phyloP scores from a whole-genome alignment of 805 yeast species.

The Schwanniomyces pseudopolymorphus region DNA sequence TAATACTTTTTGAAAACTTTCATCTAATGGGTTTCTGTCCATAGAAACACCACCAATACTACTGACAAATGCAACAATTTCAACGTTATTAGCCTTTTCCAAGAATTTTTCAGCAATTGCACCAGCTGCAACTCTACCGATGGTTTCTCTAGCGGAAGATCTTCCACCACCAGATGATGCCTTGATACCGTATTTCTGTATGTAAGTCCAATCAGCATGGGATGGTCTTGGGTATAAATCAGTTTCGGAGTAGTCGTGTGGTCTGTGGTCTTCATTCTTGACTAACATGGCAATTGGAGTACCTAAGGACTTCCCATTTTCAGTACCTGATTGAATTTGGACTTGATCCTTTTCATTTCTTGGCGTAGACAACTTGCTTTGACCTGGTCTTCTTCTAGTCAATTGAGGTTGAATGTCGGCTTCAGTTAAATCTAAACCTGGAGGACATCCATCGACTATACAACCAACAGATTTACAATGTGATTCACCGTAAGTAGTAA shows the following conservation, averaged over 20 bases:
- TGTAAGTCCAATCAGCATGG: conserved; percentile 95
- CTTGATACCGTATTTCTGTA: conserved; percentile 86
- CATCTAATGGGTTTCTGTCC: conserved; percentile 67
- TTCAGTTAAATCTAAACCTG: conserved; percentile 83
- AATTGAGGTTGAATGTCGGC: conserved; percentile 93
- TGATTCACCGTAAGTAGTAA: conserved; percentile 97
- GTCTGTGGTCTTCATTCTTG: conserved; percentile 93
- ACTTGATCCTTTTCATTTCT: conserved; percentile 94
- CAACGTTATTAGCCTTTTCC: conserved; percentile 72
- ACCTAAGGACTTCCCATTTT: conserved; percentile 85
- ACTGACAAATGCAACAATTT: conserved; percentile 95
- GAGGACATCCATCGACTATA: conserved; percentile 97
- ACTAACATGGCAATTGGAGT: conserved; percentile 96
- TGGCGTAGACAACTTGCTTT: conserved; percentile 88
- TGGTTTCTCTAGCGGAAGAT: conserved; percentile 95
- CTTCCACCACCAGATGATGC: conserved; percentile 98
- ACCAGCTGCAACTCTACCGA: conserved; percentile 98
- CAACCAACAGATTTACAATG: conserved; percentile 98
- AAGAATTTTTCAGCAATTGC: conserved; percentile 95
- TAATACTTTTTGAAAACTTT: conserved; percentile 64
- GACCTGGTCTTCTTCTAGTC: conserved; percentile 97
- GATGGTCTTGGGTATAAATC: conserved; percentile 96
- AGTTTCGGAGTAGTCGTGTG: conserved; percentile 92
- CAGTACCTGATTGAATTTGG: conserved; percentile 92
- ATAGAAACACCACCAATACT: conserved; percentile 82